Percentiles rank a stretch among this genome's conserved stretches.
These are phyloP conservation scores for Bacidia rubella DNA, from an alignment of 495 filamentous ascomycete species.

Conservation along the genomic window DNA sequence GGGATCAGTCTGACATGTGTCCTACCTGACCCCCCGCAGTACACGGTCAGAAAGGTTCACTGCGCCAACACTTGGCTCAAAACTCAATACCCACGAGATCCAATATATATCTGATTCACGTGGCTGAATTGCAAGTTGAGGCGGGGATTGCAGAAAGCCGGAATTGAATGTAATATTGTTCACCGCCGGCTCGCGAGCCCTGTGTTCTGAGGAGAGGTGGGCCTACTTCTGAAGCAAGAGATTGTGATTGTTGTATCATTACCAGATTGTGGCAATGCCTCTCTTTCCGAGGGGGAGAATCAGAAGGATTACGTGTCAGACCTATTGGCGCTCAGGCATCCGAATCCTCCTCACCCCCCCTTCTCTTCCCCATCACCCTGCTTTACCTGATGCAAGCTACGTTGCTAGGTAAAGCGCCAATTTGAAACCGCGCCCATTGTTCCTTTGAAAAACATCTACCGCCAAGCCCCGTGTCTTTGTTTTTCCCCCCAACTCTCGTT, in stretches of 20 bases:
- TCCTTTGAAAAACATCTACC: neutral
- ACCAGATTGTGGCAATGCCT: neutral
- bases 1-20: too few relatives aligned
- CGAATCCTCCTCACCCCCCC: too few relatives aligned
- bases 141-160: neutral
- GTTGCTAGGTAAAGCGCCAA: too few relatives aligned
- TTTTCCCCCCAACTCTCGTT: neutral
- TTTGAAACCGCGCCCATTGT: too few relatives aligned
- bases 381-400: neutral
- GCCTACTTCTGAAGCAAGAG: neutral
- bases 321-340: neutral
- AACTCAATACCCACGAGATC: too few relatives aligned
- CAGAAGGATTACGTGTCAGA: neutral
- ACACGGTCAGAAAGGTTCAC: too few relatives aligned
- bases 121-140: too few relatives aligned
- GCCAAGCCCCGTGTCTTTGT: neutral
- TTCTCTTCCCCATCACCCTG: neutral
- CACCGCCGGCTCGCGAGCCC: neutral
- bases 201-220: neutral
- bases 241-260: neutral
- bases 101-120: too few relatives aligned
- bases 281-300: neutral
- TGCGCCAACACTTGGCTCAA: too few relatives aligned
- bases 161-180: neutral
- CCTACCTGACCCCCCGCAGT: too few relatives aligned